Conservation (phyloP, 2,329 filamentous ascomycete genomes). For the Fusarium sp. region DNA sequence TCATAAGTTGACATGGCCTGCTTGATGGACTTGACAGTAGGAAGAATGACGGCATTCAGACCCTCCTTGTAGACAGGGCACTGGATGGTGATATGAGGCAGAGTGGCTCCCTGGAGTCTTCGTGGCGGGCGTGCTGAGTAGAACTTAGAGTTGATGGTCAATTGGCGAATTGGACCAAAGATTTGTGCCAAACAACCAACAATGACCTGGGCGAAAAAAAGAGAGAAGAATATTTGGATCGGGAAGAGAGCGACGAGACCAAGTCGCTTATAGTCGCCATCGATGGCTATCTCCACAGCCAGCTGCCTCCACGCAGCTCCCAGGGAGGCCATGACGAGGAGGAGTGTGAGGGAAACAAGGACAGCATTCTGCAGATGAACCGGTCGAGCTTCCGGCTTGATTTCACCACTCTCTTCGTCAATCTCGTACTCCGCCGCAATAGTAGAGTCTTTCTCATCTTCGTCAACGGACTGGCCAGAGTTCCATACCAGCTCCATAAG, state of each 20-base stretch:
- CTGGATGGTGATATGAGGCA: slow-evolving; percentile 84
- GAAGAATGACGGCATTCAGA: slow-evolving; percentile 76
- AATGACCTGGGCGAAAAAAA: slow-evolving; percentile 84
- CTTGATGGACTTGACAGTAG: slow-evolving; percentile 82
- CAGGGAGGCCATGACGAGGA: slow-evolving; percentile 72
- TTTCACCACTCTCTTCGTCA: slow-evolving; percentile 77
- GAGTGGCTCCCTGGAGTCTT: slow-evolving; percentile 63
- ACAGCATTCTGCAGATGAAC: slow-evolving; percentile 77
- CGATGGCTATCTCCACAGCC: slow-evolving; percentile 74
- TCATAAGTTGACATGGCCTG: slow-evolving; percentile 81
- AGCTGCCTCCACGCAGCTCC: slow-evolving; percentile 77
- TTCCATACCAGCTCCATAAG: slow-evolving; percentile 83
- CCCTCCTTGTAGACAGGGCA: slow-evolving; percentile 92
- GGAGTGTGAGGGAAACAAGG: slow-evolving; percentile 73
- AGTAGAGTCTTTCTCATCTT: slow-evolving; percentile 61
- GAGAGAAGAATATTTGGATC: slow-evolving; percentile 81
- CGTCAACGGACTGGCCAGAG: slow-evolving; percentile 65
- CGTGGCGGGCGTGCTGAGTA: slow-evolving; percentile 79
- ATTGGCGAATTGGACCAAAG: slow-evolving; percentile 78
- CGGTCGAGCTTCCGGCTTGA: slow-evolving; percentile 71
- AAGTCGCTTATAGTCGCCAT: slow-evolving; percentile 70
- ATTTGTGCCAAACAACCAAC: slow-evolving; percentile 80
- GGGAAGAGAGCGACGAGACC: slow-evolving; percentile 74
- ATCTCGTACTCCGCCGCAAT: slow-evolving; percentile 64
- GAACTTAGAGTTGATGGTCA: slow-evolving; percentile 81